Percentiles rank a stretch among this genome's conserved stretches.
Evolutionary conservation across 768 basidiomycete genomes (phyloP).

Genomic region (Mycena latifolia): DNA sequence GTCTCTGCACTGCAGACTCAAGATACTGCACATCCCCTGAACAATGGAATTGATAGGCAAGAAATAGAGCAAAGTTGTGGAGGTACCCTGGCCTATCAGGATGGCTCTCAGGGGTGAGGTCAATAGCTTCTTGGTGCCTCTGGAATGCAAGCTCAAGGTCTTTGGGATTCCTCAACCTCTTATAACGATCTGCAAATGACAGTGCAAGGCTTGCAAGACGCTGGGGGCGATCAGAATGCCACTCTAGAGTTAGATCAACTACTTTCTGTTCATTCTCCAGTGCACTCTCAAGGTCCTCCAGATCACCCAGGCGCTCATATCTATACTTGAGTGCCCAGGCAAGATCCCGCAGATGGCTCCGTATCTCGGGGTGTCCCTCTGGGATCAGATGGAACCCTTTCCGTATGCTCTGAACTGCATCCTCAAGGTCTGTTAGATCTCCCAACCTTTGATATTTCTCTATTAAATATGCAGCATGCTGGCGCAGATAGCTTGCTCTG

Average conservation of each 20-base stretch:
- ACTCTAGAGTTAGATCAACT: background rate
- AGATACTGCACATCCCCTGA: too few species aligned
- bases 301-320: background rate
- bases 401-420: background rate
- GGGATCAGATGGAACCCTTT: background rate
- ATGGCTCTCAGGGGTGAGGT: background rate
- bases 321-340: background rate
- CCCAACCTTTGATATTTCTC: background rate
- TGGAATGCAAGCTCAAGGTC: background rate
- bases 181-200: background rate
- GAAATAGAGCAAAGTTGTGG: too few species aligned
- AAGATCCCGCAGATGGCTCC: background rate
- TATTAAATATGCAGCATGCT: background rate
- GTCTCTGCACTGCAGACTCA: too few species aligned
- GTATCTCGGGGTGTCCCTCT: background rate
- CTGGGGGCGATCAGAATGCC: background rate
- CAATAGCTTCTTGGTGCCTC: background rate
- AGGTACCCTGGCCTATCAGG: background rate
- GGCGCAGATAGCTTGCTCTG: background rate
- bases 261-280: background rate
- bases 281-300: background rate
- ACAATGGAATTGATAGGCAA: too few species aligned
- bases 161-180: background rate
- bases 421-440: background rate
- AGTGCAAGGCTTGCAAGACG: background rate